Evolutionary conservation across 305 asterid genomes (phyloP).

Genomic region (Fraxinus paxiana): DNA sequence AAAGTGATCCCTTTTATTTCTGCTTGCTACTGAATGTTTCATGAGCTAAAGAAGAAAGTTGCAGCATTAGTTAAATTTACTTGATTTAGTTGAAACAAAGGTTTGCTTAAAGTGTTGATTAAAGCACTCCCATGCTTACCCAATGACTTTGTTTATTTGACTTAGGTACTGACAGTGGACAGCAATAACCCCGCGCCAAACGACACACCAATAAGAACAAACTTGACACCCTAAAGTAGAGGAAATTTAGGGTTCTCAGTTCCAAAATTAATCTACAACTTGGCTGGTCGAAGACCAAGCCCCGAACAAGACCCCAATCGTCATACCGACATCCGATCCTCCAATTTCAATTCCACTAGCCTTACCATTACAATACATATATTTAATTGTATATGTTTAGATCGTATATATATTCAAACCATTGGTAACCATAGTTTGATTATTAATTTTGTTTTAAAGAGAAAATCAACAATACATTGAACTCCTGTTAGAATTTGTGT

Average conservation of each 20-base stretch:
- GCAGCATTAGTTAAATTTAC: not conserved
- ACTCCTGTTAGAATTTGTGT: not conserved
- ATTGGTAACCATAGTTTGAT: not conserved
- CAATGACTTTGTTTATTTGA: not conserved
- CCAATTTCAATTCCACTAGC: not conserved
- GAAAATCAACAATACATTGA: not conserved
- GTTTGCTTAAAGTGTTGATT: not conserved
- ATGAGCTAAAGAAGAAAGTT: conserved; percentile 37
- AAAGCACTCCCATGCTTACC: not conserved
- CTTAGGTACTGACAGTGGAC: not conserved
- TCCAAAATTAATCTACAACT: not conserved
- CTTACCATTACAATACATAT: not conserved
- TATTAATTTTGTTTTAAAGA: not conserved
- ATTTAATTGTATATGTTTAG: not conserved
- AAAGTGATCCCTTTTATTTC: conserved; percentile 1
- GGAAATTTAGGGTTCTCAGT: not conserved
- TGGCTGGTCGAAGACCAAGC: not conserved
- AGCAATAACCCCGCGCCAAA: not conserved
- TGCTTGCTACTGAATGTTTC: conserved; percentile 52
- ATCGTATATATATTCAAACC: not conserved
- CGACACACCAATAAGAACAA: not conserved
- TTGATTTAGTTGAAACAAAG: not conserved
- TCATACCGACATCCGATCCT: not conserved
- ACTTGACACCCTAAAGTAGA: not conserved
- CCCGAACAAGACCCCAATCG: not conserved